Evolutionary conservation across 1,139 yeast species (phyloP).

Genomic region (Magnusiomyces suaveolens): DNA sequence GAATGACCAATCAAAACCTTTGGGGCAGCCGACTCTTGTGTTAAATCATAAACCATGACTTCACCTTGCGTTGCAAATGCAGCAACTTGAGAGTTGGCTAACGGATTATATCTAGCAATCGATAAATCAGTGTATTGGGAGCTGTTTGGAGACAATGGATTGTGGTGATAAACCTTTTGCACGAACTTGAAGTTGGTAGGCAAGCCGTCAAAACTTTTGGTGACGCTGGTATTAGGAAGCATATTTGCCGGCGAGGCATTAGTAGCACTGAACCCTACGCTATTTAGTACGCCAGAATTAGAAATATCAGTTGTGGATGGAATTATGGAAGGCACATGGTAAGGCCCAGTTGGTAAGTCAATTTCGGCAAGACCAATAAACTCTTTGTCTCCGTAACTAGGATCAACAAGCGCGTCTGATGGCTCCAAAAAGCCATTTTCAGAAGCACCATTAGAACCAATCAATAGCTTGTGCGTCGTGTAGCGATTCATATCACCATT

Average conservation of each 20-base stretch:
- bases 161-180: not conserved
- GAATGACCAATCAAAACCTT: constrained; percentile 45
- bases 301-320: not conserved
- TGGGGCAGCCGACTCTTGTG: constrained; percentile 11
- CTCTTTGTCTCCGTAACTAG: not conserved
- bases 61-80: constrained; percentile 72
- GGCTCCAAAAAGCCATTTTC: not conserved
- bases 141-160: not conserved
- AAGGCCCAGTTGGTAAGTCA: constrained; percentile 3
- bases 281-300: not conserved
- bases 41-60: constrained; percentile 45
- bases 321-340: not conserved
- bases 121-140: not conserved
- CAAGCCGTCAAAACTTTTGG: not conserved
- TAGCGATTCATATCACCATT: not conserved
- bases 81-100: constrained; percentile 55
- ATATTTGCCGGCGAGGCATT: not conserved
- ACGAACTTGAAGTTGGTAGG: not conserved
- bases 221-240: not conserved
- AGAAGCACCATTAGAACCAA: constrained; percentile 1
- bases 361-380: constrained; percentile 8
- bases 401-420: not conserved
- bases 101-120: constrained; percentile 76
- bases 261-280: not conserved
- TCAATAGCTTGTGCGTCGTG: not conserved